phyloP scores from a whole-genome alignment of 371 early-diverging fungal species.

The Mortierella sp. region DNA sequence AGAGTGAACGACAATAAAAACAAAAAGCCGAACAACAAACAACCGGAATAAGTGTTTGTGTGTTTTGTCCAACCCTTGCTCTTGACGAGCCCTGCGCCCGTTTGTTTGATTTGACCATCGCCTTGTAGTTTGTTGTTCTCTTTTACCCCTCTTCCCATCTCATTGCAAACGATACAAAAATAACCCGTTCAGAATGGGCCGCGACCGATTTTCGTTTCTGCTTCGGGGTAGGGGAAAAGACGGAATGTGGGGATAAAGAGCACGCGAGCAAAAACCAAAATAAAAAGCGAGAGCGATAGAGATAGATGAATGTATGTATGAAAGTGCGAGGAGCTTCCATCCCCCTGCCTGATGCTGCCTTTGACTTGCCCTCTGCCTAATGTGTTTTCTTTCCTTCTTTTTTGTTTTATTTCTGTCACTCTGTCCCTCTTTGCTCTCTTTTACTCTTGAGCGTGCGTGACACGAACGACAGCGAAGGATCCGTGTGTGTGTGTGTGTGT shows the following conservation, averaged over 20 bases:
- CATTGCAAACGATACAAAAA: conserved; percentile 1
- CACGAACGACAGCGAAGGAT: not conserved
- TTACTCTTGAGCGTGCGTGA: not conserved
- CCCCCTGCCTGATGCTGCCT: not conserved
- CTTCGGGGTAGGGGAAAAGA: not conserved
- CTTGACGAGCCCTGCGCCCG: not conserved
- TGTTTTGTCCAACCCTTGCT: not conserved
- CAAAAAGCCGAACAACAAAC: not conserved
- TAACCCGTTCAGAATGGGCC: not conserved
- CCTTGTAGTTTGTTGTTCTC: not conserved
- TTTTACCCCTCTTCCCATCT: not conserved
- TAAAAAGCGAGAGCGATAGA: not conserved
- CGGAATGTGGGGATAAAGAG: conserved; percentile 20
- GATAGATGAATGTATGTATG: not conserved
- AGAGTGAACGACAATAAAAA: not conserved
- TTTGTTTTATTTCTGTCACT: not conserved
- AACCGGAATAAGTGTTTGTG: not conserved
- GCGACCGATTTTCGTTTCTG: not conserved
- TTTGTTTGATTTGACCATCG: not conserved
- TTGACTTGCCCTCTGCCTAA: not conserved
- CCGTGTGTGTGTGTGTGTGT: not conserved
- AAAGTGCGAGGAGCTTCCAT: not conserved
- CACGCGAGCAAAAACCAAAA: conserved; percentile 21
- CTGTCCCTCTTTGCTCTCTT: not conserved
- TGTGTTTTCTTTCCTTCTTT: not conserved